Base-by-base conservation (phyloP, 208 protist genomes). In the Trichomonas gallinae region DNA sequence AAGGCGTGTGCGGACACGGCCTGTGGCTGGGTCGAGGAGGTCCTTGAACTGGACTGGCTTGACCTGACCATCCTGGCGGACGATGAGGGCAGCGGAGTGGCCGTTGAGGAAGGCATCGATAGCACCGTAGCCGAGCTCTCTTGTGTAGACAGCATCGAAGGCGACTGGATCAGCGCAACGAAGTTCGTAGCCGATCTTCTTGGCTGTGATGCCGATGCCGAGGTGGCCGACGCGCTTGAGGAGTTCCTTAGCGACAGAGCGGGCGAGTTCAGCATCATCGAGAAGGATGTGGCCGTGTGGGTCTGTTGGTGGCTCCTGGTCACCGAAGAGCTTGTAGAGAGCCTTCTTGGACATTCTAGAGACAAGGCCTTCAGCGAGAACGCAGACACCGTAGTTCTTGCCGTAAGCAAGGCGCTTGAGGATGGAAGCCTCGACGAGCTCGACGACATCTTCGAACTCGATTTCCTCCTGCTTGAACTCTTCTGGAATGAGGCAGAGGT, bases 111-210 rank as follows among this genome's bases (percentile, higher is more conserved):
- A 87, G 11, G 87, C 87, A 31, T 46, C 34, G 11, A 96, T 96
- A 36, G 96, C 96, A 42, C 85, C 96, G 45, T 63, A 96, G 44
- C 96, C 96, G 38, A 97, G 91, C 83, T 96, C 96, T 58, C 96
- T 13, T 40, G 96, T 96, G 46, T 96, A 97, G 48, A 96, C 96
- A 93, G 46, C 31, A 82, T 97, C 96, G 34, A 83, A 87, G 3
- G 96, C 91, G 85, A 96, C 96, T n/a, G 96, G 96, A 44, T 96
- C 82, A 81, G 96, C 96, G 51, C 93, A 96, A 83, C 96, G 83
- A 38, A 97, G 96, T 82, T 97, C 96, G 63, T 96, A 97, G 49
- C 96, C 96, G 11, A 97, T 42, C 26, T 93, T 93, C 96, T 97
- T 96, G 23, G 87, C 40, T 63, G 81, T 87, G 34, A 97, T 96